These are phyloP conservation scores for Arthrobotrys conoides DNA, from an alignment of 2,329 filamentous ascomycete species.

Conservation along the genomic window DNA sequence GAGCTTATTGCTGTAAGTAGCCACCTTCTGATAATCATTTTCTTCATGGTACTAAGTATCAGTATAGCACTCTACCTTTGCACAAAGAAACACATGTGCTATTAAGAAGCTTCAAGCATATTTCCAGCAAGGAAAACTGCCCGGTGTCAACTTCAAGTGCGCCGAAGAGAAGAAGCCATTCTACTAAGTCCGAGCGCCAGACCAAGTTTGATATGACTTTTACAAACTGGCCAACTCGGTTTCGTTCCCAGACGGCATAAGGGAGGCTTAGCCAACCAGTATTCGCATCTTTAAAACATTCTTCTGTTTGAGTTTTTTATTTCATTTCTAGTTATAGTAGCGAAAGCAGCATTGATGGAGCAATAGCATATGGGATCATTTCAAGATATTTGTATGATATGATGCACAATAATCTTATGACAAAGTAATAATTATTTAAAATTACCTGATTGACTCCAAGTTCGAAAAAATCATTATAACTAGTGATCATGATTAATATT, in stretches of 20 bases:
- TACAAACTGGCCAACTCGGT: no score
- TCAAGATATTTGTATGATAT: conserved; percentile 3
- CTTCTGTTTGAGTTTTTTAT: not conserved
- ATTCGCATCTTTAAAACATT: not conserved
- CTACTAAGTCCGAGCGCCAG: not conserved
- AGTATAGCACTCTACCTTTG: conserved; percentile 17
- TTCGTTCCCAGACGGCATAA: no score
- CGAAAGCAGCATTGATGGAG: conserved; percentile 5
- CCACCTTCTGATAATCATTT: not conserved
- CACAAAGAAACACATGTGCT: conserved; percentile 17
- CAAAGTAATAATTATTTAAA: not conserved
- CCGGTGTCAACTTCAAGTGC: conserved; percentile 20
- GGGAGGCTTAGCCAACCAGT: no score
- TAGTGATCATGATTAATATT: no score
- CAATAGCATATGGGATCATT: not conserved
- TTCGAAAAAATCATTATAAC: no score
- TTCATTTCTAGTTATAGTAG: not conserved
- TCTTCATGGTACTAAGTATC: not conserved
- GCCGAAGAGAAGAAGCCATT: conserved; percentile 30
- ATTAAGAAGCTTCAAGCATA: not conserved
- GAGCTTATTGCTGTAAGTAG: conserved; percentile 43
- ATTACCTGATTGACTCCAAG: no score
- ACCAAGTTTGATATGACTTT: no score
- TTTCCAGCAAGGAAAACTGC: conserved; percentile 38
- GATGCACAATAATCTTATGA: not conserved